Evolutionary conservation across 2,329 filamentous ascomycete genomes (phyloP).

Genomic region (Sclerotinia subarctica): DNA sequence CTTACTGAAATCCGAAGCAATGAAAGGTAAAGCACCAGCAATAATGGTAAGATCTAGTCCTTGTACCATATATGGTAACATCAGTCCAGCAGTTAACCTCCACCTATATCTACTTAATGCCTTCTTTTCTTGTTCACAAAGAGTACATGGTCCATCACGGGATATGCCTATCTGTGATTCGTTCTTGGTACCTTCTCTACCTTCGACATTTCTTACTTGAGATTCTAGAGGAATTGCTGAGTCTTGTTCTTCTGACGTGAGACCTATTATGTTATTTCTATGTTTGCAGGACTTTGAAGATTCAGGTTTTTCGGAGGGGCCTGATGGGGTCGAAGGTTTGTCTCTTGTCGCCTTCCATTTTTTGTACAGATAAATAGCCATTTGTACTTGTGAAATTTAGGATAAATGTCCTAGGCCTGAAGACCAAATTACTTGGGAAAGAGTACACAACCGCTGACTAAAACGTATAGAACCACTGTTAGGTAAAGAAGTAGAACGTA

Average conservation of each 20-base stretch:
- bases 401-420: background rate
- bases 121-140: constrained; percentile 37
- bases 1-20: constrained; percentile 62
- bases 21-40: constrained; percentile 57
- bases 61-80: constrained; percentile 59
- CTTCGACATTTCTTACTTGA: background rate
- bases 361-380: constrained; percentile 11
- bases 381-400: background rate
- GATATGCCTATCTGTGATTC: background rate
- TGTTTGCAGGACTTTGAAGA: constrained; percentile 9
- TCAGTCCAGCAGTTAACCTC: constrained; percentile 57
- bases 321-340: background rate
- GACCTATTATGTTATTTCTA: background rate
- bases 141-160: constrained; percentile 20
- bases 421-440: background rate
- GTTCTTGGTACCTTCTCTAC: background rate
- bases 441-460: background rate
- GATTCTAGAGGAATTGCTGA: background rate
- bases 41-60: constrained; percentile 64
- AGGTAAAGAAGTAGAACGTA: background rate
- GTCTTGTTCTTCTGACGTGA: background rate
- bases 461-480: background rate
- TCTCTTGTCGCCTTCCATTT: constrained; percentile 16
- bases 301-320: background rate
- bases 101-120: constrained; percentile 48